Conservation (phyloP, 2,329 filamentous ascomycete species). For the Ceratocystis diversiconidia region DNA sequence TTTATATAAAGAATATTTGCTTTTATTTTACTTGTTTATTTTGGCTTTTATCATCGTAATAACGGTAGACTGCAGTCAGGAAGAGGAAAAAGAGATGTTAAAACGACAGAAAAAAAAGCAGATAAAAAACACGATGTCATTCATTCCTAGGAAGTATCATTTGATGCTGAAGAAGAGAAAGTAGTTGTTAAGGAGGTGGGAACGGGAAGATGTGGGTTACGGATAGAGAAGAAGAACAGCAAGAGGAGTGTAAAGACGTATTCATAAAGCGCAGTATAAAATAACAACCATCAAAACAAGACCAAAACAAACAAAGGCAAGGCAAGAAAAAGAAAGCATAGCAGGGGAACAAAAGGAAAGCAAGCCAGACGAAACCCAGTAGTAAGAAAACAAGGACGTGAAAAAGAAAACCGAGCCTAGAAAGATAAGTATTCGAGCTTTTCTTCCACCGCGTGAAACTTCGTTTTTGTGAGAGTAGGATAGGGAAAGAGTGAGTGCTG, state of each 20-base stretch:
- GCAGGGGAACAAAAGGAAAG: background rate
- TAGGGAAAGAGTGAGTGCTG: background rate
- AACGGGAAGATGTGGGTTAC: background rate
- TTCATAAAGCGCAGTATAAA: background rate
- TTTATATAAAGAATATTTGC: too few species aligned
- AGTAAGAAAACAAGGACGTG: background rate
- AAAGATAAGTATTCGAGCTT: background rate
- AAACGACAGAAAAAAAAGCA: background rate
- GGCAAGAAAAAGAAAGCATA: background rate
- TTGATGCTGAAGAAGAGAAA: background rate
- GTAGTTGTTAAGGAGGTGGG: background rate
- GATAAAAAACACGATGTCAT: slow-evolving; percentile 8
- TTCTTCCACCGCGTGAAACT: too few species aligned
- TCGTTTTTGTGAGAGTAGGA: background rate
- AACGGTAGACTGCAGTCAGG: background rate
- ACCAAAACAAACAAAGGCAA: background rate
- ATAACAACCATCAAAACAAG: background rate
- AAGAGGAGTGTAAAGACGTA: background rate
- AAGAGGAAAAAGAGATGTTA: background rate
- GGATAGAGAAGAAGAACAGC: background rate
- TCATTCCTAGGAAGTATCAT: slow-evolving; percentile 5
- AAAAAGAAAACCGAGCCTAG: background rate
- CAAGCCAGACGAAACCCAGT: background rate
- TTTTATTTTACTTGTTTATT: background rate
- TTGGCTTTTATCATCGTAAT: background rate